phyloP scores from a whole-genome alignment of 495 filamentous ascomycete species.

The Xylaria palmicola region DNA sequence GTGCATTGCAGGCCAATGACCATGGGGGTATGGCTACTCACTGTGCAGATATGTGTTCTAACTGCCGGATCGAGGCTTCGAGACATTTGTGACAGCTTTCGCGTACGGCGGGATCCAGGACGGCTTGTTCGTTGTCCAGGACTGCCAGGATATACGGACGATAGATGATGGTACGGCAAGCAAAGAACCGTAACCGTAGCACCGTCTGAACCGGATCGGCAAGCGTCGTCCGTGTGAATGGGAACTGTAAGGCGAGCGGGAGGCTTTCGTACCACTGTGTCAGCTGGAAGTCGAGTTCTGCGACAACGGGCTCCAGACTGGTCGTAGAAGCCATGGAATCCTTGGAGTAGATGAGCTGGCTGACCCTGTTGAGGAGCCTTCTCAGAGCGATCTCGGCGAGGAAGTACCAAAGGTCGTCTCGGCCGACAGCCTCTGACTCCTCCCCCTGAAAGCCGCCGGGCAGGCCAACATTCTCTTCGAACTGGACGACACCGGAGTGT shows the following conservation, averaged over 20 bases:
- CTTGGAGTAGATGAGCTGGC: slow-evolving; percentile 77
- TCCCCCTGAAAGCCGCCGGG: slow-evolving; percentile 74
- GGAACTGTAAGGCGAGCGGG: slow-evolving; percentile 71
- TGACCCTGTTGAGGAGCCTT: slow-evolving; percentile 73
- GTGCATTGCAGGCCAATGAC: not conserved
- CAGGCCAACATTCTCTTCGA: slow-evolving; percentile 76
- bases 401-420: slow-evolving; percentile 83
- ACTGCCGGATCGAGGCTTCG: slow-evolving; percentile 76
- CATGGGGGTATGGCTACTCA: slow-evolving; percentile 39
- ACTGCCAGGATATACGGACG: slow-evolving; percentile 79
- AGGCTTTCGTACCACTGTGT: slow-evolving; percentile 82
- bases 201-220: slow-evolving; percentile 77
- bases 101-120: slow-evolving; percentile 64
- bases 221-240: slow-evolving; percentile 61
- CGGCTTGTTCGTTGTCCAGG: slow-evolving; percentile 71
- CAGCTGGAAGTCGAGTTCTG: slow-evolving; percentile 77
- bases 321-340: slow-evolving; percentile 66
- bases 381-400: slow-evolving; percentile 77
- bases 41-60: slow-evolving; percentile 76
- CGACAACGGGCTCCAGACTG: slow-evolving; percentile 71
- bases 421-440: slow-evolving; percentile 60
- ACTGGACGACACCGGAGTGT: slow-evolving; percentile 77
- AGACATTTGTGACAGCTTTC: slow-evolving; percentile 78
- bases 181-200: slow-evolving; percentile 73
- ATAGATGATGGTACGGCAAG: slow-evolving; percentile 82